Percentiles rank a stretch among this genome's conserved stretches.
Evolutionary conservation across 1,284 basidiomycete genomes (phyloP).

Genomic region (Earliella scabrosa): DNA sequence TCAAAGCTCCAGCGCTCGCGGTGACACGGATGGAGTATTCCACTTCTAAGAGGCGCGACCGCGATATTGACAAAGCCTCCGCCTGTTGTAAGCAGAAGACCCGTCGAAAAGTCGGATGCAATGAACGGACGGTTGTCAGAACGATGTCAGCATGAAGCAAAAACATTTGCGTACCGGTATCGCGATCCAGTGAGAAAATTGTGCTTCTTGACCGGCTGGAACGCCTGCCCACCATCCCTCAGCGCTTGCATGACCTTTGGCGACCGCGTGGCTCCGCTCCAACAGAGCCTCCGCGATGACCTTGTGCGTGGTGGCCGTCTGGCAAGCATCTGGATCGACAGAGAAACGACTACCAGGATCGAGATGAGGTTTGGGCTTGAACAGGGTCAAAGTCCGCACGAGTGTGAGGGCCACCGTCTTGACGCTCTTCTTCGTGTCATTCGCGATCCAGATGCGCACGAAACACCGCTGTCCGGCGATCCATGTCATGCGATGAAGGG

Average conservation of each 20-base stretch:
- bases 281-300: constrained; percentile 69
- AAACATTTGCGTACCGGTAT: constrained; percentile 65
- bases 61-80: constrained; percentile 77
- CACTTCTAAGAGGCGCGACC: constrained; percentile 81
- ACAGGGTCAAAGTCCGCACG: constrained; percentile 75
- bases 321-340: constrained; percentile 57
- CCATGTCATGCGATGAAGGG: constrained; percentile 81
- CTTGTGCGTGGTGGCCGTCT: constrained; percentile 65
- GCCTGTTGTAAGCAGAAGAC: constrained; percentile 43
- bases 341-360: constrained; percentile 38
- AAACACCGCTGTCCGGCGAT: constrained; percentile 86
- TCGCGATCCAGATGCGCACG: constrained; percentile 73
- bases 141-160: constrained; percentile 3
- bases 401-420: constrained; percentile 73
- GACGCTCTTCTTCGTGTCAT: constrained; percentile 77
- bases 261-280: constrained; percentile 67
- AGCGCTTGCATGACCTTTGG: constrained; percentile 75
- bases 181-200: constrained; percentile 66
- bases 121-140: neutral
- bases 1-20: constrained; percentile 66
- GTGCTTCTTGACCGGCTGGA: constrained; percentile 59
- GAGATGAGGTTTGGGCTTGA: constrained; percentile 56
- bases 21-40: constrained; percentile 78
- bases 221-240: constrained; percentile 91
- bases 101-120: no score